Percentiles rank a stretch among this genome's conserved stretches.
phyloP scores from a whole-genome alignment of 257 asterid species.

The Verbascum thapsus region DNA sequence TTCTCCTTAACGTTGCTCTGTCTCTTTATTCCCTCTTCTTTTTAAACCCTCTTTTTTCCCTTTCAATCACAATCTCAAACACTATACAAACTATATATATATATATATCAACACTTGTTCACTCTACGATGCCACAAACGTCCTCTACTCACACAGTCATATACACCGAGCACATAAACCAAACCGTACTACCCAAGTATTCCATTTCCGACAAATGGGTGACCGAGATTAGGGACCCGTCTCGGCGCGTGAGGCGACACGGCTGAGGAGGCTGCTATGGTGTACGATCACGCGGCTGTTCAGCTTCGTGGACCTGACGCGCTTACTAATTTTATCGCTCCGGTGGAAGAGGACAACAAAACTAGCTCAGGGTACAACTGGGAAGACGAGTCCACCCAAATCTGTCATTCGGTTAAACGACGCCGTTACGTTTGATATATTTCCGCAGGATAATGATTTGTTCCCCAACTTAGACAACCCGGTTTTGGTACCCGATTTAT shows the following conservation, averaged over 20 bases:
- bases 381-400: conserved; percentile 65
- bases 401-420: conserved; percentile 54
- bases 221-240: conserved; percentile 89
- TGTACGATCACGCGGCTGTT: conserved; percentile 89
- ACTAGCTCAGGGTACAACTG: conserved; percentile 44
- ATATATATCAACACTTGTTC: too few relatives aligned
- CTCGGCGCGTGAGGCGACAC: conserved; percentile 68
- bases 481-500: conserved; percentile 48
- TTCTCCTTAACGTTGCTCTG: conserved; percentile 19
- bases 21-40: conserved; percentile 14
- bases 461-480: conserved; percentile 50
- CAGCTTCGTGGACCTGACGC: conserved; percentile 83
- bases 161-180: too few relatives aligned
- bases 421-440: conserved; percentile 25
- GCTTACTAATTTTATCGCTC: conserved; percentile 58
- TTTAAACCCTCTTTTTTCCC: conserved; percentile 42
- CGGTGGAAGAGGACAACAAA: conserved; percentile 27
- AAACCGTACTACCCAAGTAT: too few relatives aligned
- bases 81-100: too few relatives aligned
- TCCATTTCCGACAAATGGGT: too few relatives aligned
- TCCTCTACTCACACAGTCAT: too few relatives aligned
- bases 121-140: conserved; percentile 11
- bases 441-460: conserved; percentile 41
- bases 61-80: conserved; percentile 56
- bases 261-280: conserved; percentile 95